Evolutionary conservation across 768 basidiomycete genomes (phyloP).

Genomic region (Xerocomellus intermedius): DNA sequence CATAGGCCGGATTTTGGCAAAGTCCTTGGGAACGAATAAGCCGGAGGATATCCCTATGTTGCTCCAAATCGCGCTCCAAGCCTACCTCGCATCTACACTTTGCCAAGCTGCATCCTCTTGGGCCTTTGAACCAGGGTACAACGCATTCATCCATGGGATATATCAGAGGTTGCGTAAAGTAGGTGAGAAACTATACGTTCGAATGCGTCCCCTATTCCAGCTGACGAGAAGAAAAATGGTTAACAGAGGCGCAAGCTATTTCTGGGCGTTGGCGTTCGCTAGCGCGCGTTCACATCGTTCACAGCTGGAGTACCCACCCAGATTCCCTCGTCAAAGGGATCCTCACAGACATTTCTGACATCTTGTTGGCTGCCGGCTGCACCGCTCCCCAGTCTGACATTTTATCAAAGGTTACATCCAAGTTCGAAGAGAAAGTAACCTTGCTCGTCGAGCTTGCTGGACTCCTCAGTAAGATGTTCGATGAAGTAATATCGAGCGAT

Average conservation of each 20-base stretch:
- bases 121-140: constrained; percentile 1
- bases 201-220: background rate
- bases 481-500: constrained; percentile 12
- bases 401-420: background rate
- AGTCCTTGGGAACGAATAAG: background rate
- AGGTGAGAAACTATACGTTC: background rate
- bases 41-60: constrained; percentile 7
- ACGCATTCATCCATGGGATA: constrained; percentile 7
- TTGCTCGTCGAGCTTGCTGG: constrained; percentile 11
- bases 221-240: background rate
- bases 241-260: constrained; percentile 13
- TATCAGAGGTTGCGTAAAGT: constrained; percentile 6
- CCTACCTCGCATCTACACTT: constrained; percentile 5
- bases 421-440: constrained; percentile 4
- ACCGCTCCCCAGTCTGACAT: background rate
- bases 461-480: constrained; percentile 8
- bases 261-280: constrained; percentile 14
- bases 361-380: constrained; percentile 8
- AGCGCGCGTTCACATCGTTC: constrained; percentile 2
- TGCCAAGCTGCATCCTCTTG: constrained; percentile 2
- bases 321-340: background rate
- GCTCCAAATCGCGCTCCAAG: constrained; percentile 9
- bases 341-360: constrained; percentile 3
- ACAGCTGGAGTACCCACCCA: background rate
- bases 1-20: background rate